Percentiles rank a stretch among this genome's conserved stretches.
phyloP scores from a whole-genome alignment of 2,329 filamentous ascomycete species.

The Mollisiaceae sp. region DNA sequence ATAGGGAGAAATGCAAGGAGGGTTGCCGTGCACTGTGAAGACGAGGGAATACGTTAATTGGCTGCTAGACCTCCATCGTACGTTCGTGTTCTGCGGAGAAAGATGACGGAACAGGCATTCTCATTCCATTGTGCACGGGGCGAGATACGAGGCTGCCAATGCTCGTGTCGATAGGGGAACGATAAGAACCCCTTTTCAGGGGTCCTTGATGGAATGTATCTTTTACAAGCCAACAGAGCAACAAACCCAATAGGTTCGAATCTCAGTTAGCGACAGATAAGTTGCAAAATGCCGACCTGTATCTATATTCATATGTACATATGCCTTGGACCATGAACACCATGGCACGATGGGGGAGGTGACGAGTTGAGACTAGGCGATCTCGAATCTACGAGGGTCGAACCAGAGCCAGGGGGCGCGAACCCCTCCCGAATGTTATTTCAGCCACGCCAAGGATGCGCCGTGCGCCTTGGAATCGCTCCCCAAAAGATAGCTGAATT shows the following conservation, averaged over 20 bases:
- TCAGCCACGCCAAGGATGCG: slow-evolving; percentile 1
- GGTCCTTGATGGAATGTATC: neutral
- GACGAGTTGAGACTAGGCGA: neutral
- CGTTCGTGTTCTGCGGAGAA: neutral
- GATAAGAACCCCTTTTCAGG: slow-evolving; percentile 1
- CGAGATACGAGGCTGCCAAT: neutral
- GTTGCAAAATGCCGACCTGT: too few relatives aligned
- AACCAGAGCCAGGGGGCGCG: neutral
- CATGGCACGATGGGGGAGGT: too few relatives aligned
- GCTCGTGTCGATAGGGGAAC: neutral
- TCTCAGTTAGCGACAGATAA: neutral
- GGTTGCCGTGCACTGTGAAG: neutral
- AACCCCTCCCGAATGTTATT: slow-evolving; percentile 1
- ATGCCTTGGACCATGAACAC: too few relatives aligned
- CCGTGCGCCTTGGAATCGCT: neutral
- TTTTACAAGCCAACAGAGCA: neutral
- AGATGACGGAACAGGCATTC: neutral
- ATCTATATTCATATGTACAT: too few relatives aligned
- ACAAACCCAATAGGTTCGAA: neutral
- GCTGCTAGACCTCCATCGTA: too few relatives aligned
- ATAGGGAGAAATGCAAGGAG: neutral
- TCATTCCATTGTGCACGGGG: neutral
- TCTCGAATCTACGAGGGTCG: neutral
- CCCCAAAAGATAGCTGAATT: neutral
- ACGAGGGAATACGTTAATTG: too few relatives aligned